Conservation (phyloP, 345 rosid genomes). For the Stellera chamaejasme region DNA sequence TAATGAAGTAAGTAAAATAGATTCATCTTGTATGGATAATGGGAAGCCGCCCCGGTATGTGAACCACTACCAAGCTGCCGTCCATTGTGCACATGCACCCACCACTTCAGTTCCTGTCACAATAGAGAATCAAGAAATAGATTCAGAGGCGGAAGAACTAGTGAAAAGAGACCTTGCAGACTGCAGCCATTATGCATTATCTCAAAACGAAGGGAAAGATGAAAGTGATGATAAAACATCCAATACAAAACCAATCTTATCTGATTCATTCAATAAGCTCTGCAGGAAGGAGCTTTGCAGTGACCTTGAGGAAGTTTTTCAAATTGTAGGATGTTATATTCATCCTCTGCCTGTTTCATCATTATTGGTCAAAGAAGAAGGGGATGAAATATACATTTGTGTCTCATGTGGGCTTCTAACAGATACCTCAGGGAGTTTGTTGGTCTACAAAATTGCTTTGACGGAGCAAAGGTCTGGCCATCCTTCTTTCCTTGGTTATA, state of each 20-base stretch:
- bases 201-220: conserved; percentile 18
- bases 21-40: conserved; percentile 12
- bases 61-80: conserved; percentile 12
- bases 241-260: conserved; percentile 18
- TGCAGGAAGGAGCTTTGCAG: conserved; percentile 25
- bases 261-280: conserved; percentile 24
- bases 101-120: conserved; percentile 12
- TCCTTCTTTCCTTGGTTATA: conserved; percentile 69
- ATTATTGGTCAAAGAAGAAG: conserved; percentile 39
- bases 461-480: conserved; percentile 44
- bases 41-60: conserved; percentile 21
- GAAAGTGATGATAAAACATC: conserved; percentile 17
- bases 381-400: conserved; percentile 49
- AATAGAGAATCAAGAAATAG: conserved; percentile 13
- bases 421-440: conserved; percentile 39
- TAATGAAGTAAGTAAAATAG: conserved; percentile 18
- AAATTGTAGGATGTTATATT: conserved; percentile 70
- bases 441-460: conserved; percentile 50
- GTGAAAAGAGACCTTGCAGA: conserved; percentile 19
- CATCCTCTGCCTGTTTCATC: conserved; percentile 57
- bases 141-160: conserved; percentile 21
- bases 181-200: conserved; percentile 13
- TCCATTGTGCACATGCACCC: conserved; percentile 12
- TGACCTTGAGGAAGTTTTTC: conserved; percentile 38
- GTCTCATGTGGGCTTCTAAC: conserved; percentile 43